A percentile compares a stretch with the other conserved stretches of the same genome.
phyloP scores from a whole-genome alignment of 2,329 filamentous ascomycete genomes.

The Claviceps monticola region DNA sequence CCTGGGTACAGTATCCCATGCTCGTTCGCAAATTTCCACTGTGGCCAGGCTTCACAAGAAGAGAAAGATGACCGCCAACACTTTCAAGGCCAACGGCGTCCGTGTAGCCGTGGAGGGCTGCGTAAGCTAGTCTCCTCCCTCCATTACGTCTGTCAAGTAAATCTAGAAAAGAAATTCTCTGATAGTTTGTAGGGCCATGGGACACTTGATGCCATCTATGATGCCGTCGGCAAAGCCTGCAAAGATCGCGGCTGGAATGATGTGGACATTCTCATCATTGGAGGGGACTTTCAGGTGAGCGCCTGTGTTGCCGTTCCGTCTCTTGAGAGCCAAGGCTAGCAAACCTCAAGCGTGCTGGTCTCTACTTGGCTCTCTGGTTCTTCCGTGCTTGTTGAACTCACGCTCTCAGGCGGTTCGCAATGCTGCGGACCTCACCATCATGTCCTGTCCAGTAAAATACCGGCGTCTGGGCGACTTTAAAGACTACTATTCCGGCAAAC shows the following conservation, averaged over 20 bases:
- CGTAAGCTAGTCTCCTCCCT: slow-evolving; percentile 33
- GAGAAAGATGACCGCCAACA: slow-evolving; percentile 11
- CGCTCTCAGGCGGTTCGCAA: slow-evolving; percentile 65
- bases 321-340: neutral
- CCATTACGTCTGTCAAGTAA: neutral
- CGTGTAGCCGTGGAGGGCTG: slow-evolving; percentile 80
- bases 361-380: neutral
- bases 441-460: slow-evolving; percentile 83
- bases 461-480: slow-evolving; percentile 83
- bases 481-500: slow-evolving; percentile 74
- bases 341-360: no score
- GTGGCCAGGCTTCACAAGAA: slow-evolving; percentile 6
- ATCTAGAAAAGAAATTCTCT: no score
- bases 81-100: slow-evolving; percentile 34
- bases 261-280: slow-evolving; percentile 85
- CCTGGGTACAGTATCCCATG: neutral
- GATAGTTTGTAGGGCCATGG: slow-evolving; percentile 55
- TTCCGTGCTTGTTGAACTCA: neutral
- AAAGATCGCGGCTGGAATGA: slow-evolving; percentile 60
- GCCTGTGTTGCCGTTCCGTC: neutral
- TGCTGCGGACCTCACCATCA: slow-evolving; percentile 70
- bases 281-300: slow-evolving; percentile 80
- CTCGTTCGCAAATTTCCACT: neutral
- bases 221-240: slow-evolving; percentile 56
- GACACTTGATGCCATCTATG: slow-evolving; percentile 81